Evolutionary conservation across 2,329 filamentous ascomycete species (phyloP), one percentile per base, ranked within the genome.

Genomic region (Cercospora beticola): DNA sequence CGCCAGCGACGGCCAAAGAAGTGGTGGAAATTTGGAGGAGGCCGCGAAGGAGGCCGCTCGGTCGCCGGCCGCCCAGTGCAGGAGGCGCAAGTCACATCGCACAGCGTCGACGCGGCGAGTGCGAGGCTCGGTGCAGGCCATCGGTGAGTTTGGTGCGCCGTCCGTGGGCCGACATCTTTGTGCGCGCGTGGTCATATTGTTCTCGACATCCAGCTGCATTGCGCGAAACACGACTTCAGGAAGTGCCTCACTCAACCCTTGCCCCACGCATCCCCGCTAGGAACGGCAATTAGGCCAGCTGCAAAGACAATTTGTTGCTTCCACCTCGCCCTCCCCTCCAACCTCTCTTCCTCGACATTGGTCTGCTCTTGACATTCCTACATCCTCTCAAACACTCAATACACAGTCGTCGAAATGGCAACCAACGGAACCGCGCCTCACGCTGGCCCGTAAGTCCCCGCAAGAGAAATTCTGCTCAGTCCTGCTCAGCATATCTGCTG

Each of bases 361-460:
- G 58, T 40, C 40, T 40, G 58, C 58, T 61, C 46, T 63, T 54
- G 28, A 61, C 31, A 36, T 30, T 59, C 9, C 62, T 28, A 21
- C 62, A 28, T n/a, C 67, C 46, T 28, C 46, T 14, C 52, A 23
- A 49, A 30, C 33, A 36, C 31, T 9, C 33, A 21, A 5, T 26
- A 33, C 23, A 68, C 54, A 18, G 26, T 40, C 58, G 14, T 21
- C 69, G 67, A 49, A 33, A 71, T 71, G 69, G 65, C 64, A 49
- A 31, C 66, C 52, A 71, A 71, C 64, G 69, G 69, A 23, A 68
- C 66, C 33, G 54, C 31, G 46, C 66, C 69, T 56, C 69, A 67
- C 64, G 40, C 67, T 46, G 69, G 69, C 64, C 66, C 69, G 69
- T 71, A 71, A 67, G 69, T 71, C 43, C 59, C 62, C 60, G 36